Evolutionary conservation across 768 basidiomycete genomes (phyloP).

Genomic region (Cystofilobasidium macerans): DNA sequence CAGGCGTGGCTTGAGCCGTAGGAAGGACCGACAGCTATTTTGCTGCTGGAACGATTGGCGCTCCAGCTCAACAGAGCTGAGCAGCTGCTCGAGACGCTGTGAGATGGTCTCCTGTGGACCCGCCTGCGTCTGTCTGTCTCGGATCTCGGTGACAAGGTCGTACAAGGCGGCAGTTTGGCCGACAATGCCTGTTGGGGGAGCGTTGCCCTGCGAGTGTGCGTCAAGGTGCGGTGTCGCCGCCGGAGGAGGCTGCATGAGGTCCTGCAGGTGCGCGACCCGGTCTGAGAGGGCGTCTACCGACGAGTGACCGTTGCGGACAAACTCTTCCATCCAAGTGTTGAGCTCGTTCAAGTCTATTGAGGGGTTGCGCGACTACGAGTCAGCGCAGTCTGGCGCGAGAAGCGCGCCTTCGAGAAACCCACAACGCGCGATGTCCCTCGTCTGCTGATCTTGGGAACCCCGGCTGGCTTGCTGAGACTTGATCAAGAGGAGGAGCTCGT

Average conservation of each 20-base stretch:
- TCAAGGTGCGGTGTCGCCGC: constrained; percentile 9
- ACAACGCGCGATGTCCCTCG: constrained; percentile 38
- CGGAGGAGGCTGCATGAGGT: constrained; percentile 21
- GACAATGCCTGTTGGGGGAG: neutral
- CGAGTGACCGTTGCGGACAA: constrained; percentile 42
- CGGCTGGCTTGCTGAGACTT: constrained; percentile 34
- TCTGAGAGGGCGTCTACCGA: constrained; percentile 14
- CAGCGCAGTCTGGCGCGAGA: neutral
- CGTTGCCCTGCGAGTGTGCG: neutral
- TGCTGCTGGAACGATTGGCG: constrained; percentile 34
- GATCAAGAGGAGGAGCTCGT: constrained; percentile 32
- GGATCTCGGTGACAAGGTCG: constrained; percentile 44
- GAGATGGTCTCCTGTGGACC: constrained; percentile 33
- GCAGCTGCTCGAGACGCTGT: constrained; percentile 33
- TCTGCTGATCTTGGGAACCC: constrained; percentile 35
- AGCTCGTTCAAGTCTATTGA: constrained; percentile 26
- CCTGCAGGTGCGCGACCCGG: constrained; percentile 18
- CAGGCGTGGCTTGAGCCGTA: neutral
- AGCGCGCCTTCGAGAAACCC: neutral
- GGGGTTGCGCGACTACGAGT: too few species aligned
- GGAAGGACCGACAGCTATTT: constrained; percentile 29
- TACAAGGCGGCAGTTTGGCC: constrained; percentile 48
- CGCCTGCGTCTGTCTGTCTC: constrained; percentile 43
- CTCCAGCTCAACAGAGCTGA: constrained; percentile 35
- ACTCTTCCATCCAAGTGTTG: constrained; percentile 66